Base-by-base conservation (phyloP, 768 basidiomycete genomes). In the Paxillus ammoniavirescens region DNA sequence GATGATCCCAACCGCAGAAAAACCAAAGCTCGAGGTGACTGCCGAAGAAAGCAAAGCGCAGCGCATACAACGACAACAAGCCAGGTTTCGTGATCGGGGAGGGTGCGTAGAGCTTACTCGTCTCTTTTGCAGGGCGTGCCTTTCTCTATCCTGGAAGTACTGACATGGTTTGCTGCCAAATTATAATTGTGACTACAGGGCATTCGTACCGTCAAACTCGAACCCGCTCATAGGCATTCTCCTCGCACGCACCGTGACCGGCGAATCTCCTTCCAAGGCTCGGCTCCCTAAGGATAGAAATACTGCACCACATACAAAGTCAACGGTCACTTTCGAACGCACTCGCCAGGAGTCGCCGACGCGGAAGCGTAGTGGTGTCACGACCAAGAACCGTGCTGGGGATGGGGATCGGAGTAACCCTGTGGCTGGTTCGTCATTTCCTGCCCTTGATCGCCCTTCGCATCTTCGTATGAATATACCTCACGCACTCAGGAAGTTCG, bases 11-110 rank as follows among this genome's bases (percentile, higher is more conserved):
- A 15, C 53, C 3, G 40, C 49, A 42, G 64, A 61, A 30, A 64
- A 65, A 42, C 56, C 58, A 49, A 58, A 65, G 46, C 65, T 66
- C 0, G 62, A 58, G 28, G 64, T 62, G 7, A 62, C 76, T 45
- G 80, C 82, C 13, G 79, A 83, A 47, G 83, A 82, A 49, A 89
- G 87, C 62, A 76, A 83, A 30, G 77, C 78, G 0, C 72, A 83
- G 45, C 81, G 87, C 42, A 63, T 82, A 14, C 76, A 85, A 62
- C 78, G 85, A 40, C 83, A 82, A 55, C 82, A 87, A 59, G 76
- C 84, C 33, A 75, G 86, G 23, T 84, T 86, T 66, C 78, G 87
- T 49, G 84, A 87, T 67, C 79, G 84, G 50, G 84, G 84, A 53
- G 83, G 84, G 83, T 84, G 30, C 56, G 81, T 71, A 38, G 8